Evolutionary conservation across 2,329 filamentous ascomycete genomes (phyloP).

Genomic region (Helicocarpus griseus): DNA sequence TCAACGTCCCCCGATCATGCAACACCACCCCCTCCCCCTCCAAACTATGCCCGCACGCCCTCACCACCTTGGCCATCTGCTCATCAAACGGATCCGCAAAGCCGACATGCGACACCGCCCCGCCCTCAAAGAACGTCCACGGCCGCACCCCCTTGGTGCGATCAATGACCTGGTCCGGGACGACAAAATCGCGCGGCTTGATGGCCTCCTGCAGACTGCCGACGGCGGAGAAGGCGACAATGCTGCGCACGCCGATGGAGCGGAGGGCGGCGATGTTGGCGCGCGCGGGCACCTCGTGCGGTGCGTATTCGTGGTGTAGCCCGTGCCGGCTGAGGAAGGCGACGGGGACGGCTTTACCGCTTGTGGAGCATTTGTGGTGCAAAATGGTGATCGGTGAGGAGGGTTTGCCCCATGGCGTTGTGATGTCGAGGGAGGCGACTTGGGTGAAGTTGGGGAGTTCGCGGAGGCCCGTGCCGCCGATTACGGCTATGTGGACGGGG

Average conservation of each 20-base stretch:
- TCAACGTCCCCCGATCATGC: slow-evolving; percentile 72
- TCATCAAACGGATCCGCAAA: slow-evolving; percentile 94
- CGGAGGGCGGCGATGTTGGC: slow-evolving; percentile 98
- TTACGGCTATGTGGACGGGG: slow-evolving; percentile 74
- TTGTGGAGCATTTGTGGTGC: slow-evolving; percentile 68
- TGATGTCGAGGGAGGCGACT: slow-evolving; percentile 64
- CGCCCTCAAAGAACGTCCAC: slow-evolving; percentile 79
- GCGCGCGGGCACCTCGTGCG: slow-evolving; percentile 86
- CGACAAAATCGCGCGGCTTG: slow-evolving; percentile 89
- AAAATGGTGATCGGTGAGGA: slow-evolving; percentile 74
- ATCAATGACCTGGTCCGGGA: slow-evolving; percentile 95
- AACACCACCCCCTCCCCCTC: slow-evolving; percentile 75
- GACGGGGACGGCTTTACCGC: slow-evolving; percentile 51
- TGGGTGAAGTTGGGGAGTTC: slow-evolving; percentile 79
- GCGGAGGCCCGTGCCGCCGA: slow-evolving; percentile 86
- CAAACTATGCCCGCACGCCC: slow-evolving; percentile 64
- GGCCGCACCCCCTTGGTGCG: slow-evolving; percentile 90
- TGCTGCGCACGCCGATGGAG: slow-evolving; percentile 74
- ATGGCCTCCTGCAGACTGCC: slow-evolving; percentile 87
- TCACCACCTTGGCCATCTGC: slow-evolving; percentile 64
- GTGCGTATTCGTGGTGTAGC: slow-evolving; percentile 74
- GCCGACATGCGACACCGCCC: slow-evolving; percentile 85
- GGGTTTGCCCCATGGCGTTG: slow-evolving; percentile 82
- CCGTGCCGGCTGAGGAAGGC: slow-evolving; percentile 95
- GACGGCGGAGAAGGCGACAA: slow-evolving; percentile 93